Base-by-base conservation (phyloP, 371 early-diverging fungal genomes). In the Mortierella sp. region DNA sequence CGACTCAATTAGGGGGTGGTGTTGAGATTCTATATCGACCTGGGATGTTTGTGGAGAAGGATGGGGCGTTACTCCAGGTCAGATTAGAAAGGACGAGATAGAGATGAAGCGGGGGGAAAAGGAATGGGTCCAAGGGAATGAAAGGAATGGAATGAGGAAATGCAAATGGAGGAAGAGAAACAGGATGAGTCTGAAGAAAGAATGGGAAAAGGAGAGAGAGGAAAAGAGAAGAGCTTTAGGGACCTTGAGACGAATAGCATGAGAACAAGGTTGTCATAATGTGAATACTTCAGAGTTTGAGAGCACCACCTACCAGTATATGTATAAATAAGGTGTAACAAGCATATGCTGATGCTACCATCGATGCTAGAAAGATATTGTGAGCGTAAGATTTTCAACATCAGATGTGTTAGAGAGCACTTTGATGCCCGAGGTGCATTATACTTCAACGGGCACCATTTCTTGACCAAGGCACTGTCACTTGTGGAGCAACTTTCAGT, bases 1-100 rank as follows among this genome's bases (percentile, higher is more conserved):
- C n/a, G n/a, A n/a, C 40, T 40, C 13, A 9, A 40, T 9, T 9
- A 40, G 40, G 9, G 6, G 13, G 13, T 6, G 40, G 40, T 40
- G 40, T 6, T 13, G 19, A 47, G 47, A 47, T 57, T 57, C 8
- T 57, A 31, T 57, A 35, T n/a, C 35, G 31, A 43, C n/a, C 23
- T 56, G 56, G 29, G 34, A 55, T 13, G 13, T 7, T 2, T 4
- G 32, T 19, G 34, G 34, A n/a, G 28, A 57, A 34, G 34, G n/a
- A n/a, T 17, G 32, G 34, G 7, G 57, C 53, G 53, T 23, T 28
- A 61, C 34, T 53, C 53, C 53, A 53, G 28, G 53, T 53, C 53
- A 7, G 28, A 26, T 26, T 1, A 28, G 10, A 13, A 26, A 55
- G 29, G 29, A 55, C 28, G 23, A 55, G 12, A 31, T 8, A 23